Conservation (phyloP, 2,329 filamentous ascomycete species). For the Rutstroemia sydowiana region DNA sequence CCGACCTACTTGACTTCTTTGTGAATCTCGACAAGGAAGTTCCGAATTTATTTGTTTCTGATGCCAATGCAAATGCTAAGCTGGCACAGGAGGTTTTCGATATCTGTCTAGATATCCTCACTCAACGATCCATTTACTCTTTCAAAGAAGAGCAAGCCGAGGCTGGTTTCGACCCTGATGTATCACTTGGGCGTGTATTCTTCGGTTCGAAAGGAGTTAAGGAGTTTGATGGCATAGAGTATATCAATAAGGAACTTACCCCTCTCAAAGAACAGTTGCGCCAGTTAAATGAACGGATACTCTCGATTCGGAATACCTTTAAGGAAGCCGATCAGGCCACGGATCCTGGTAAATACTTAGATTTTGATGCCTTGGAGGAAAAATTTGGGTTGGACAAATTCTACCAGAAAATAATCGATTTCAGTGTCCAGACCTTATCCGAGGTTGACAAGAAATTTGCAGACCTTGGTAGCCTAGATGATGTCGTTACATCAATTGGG, state of each 20-base stretch:
- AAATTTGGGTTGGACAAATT: slow-evolving; percentile 44
- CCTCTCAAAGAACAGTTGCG: slow-evolving; percentile 24
- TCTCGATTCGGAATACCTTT: slow-evolving; percentile 33
- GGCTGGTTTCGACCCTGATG: slow-evolving; percentile 33
- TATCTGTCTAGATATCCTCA: slow-evolving; percentile 45
- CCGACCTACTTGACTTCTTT: slow-evolving; percentile 12
- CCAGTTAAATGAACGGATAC: slow-evolving; percentile 32
- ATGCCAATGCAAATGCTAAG: slow-evolving; percentile 33
- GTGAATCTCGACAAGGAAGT: slow-evolving; percentile 30
- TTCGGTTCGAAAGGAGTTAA: neutral
- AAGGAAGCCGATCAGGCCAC: slow-evolving; percentile 27
- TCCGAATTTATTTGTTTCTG: slow-evolving; percentile 30
- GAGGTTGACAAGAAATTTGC: slow-evolving; percentile 39
- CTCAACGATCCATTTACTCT: slow-evolving; percentile 43
- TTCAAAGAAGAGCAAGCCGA: slow-evolving; percentile 30
- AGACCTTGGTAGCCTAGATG: slow-evolving; percentile 35
- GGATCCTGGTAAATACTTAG: slow-evolving; percentile 26
- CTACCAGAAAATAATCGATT: slow-evolving; percentile 36
- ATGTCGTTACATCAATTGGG: slow-evolving; percentile 30
- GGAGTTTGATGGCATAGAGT: slow-evolving; percentile 11
- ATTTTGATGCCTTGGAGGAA: slow-evolving; percentile 37
- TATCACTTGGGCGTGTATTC: slow-evolving; percentile 15
- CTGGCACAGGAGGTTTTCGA: slow-evolving; percentile 38
- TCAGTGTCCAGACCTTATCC: slow-evolving; percentile 37
- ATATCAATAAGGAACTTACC: slow-evolving; percentile 22